Evolutionary conservation across 495 filamentous ascomycete species (phyloP), one percentile per base, ranked within the genome.

Genomic region (Recurvomyces mirabilis): DNA sequence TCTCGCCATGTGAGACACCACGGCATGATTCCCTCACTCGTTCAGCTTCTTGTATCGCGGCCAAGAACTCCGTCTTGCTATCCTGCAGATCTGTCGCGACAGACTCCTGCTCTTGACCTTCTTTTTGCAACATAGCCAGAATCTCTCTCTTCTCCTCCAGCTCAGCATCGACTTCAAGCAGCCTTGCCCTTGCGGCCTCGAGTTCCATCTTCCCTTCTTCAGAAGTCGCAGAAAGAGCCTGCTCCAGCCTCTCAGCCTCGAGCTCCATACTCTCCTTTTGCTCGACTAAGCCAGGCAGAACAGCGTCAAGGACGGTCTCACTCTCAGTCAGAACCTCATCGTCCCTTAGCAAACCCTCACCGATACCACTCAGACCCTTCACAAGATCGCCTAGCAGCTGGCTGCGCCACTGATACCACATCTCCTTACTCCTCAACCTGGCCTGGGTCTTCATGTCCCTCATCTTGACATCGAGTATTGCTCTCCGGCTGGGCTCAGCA

Each of bases 321-420:
- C 84, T 78, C 58, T 79, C 69, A 18, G 67, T 57, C 6, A 98
- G 59, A n/a, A 75, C 37, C 31, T 70, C 65, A 45, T 84, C 79
- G 47, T 98, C 91, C 10, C 67, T 65, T 29, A 77, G 71, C 79
- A 96, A 81, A 26, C 81, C 84, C 32, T 82, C 74, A 0, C 71
- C 67, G 31, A 84, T 87, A 28, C 75, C 78, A 25, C 81, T 57
- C 1, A 98, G 72, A 1, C 81, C 85, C 47, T 84, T 77, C 56
- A 79, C 83, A 15, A 96, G 69, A 4, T 84, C 86, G 18, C 83
- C 79, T 11, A 94, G 77, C 20, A 95, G 74, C 53, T 86, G 85
- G 77, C 83, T 87, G 24, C 93, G 83, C 93, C 93, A 98, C 57
- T 87, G 81, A 58, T 98, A 96, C 93, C 93, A 98, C 62, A 86